Base-by-base conservation (phyloP, 768 basidiomycete genomes). In the Podaxis sp. region DNA sequence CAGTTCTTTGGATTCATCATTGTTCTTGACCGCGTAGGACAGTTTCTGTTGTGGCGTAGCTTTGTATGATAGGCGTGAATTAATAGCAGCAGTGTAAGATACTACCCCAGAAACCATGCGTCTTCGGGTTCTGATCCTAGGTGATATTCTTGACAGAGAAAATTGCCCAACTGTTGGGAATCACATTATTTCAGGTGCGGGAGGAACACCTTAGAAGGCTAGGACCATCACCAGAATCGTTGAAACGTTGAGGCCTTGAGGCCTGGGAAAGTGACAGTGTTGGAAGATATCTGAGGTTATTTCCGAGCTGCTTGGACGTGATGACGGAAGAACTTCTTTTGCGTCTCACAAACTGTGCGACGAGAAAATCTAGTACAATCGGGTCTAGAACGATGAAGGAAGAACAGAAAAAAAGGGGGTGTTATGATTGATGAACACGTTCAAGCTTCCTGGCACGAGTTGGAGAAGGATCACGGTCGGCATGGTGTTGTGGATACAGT, bases 311-410 rank as follows among this genome's bases (percentile, higher is more conserved):
- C 59, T 51, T 56, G 64, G 59, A 57, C 60, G 36, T 40, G 62
- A 64, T 59, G 63, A 41, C 56, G 59, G 55, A 51, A 24, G 47
- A 27, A 29, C 63, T 37, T 55, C 49, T 52, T 24, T 59, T 50
- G 29, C 40, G 54, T 22, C 36, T 52, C 63, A 65, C 54, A 63
- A 64, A 46, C 61, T 51, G 51, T 62, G 59, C 63, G 64, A 63
- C 53, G 56, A 50, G 57, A 51, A 58, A 60, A 22, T 3, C 43
- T 50, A 5, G 56, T 46, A 57, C 33, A 57, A 43, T 37, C 46
- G 61, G 47, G 55, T 47, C 40, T 27, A 46, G 19, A 40, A 57
- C 54, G 41, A 47, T 41, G 19, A 41, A 50, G 25, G 56, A 24
- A 46, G 41, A 27, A 40, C 49, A 52, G 11, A 41, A 57, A 54